Base-by-base conservation (phyloP, 371 early-diverging fungal species). In the Mucor sp. region DNA sequence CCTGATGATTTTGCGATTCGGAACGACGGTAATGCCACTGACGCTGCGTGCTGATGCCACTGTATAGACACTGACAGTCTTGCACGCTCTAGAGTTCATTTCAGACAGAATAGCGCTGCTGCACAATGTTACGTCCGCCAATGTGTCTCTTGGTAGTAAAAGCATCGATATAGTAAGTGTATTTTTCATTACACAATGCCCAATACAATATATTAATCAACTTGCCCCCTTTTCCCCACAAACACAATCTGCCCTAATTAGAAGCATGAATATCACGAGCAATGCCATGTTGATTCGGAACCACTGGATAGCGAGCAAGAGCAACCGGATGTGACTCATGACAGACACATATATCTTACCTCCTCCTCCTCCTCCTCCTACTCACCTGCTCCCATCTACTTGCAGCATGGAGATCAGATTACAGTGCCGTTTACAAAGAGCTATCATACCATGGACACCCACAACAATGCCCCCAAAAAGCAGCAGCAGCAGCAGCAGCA, bases 321-420 rank as follows among this genome's bases (percentile, higher is more conserved):
- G 6, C 48, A 48, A 25, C 25, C 14, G 21, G 50, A 62, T 62
- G 44, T 50, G 63, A 50, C 63, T 50, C 53, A 35, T 25, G 63
- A 48, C 33, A 62, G 32, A 30, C 21, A 50, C 8, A 50, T 25
- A 6, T 50, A 50, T 9, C 50, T 58, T 47, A 37, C 55, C 6
- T 30, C 30, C 30, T 50, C 50, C 9, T 50, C 23, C 3, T 23
- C 55, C 6, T 30, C 30, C 30, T 50, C 50, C 9, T 50, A 50
- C 3, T 23, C 25, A 28, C 47, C 60, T 15, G 32, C 43, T 27
- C 71, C 71, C 6, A 71, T 71, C 30, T 71, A 60, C 32, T 59
- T 71, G 21, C 71, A 67, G 44, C 63, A 71, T 43, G 55, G 67
- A 23, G 71, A 71, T 37, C 67, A 48, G 44, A 41, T 71, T 21